phyloP scores from a whole-genome alignment of 108 stramenopile genomes.

The Cyclotella atomus region DNA sequence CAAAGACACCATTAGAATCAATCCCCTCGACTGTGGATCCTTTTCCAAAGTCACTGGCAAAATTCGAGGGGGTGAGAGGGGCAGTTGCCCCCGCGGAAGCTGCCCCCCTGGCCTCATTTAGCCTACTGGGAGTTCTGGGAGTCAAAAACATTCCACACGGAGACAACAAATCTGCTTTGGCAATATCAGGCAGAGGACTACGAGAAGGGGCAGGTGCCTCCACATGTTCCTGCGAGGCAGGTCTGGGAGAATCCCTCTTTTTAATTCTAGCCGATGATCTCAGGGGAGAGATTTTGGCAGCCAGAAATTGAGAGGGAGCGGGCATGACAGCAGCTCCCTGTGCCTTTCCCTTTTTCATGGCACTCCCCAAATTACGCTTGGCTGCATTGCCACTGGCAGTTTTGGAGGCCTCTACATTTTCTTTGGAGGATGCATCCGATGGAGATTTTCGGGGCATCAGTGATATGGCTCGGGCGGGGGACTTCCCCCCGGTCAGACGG shows the following conservation, averaged over 20 bases:
- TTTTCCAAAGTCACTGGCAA: slow-evolving; percentile 84
- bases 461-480: slow-evolving; percentile 12
- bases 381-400: slow-evolving; percentile 6
- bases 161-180: slow-evolving; percentile 24
- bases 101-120: neutral
- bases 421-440: slow-evolving; percentile 6
- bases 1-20: slow-evolving; percentile 67
- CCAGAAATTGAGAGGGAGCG: slow-evolving; percentile 40
- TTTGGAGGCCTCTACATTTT: neutral
- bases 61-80: slow-evolving; percentile 76
- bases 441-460: slow-evolving; percentile 22
- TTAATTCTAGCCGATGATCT: slow-evolving; percentile 27
- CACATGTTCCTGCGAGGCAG: neutral
- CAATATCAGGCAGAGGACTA: slow-evolving; percentile 11
- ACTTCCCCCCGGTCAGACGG: slow-evolving; percentile 4
- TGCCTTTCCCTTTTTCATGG: slow-evolving; percentile 17
- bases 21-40: slow-evolving; percentile 31
- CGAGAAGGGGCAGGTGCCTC: neutral
- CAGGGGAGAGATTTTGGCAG: slow-evolving; percentile 49
- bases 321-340: slow-evolving; percentile 11
- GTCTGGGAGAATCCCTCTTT: slow-evolving; percentile 13
- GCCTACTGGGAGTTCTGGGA: slow-evolving; percentile 21
- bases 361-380: slow-evolving; percentile 30
- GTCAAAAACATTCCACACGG: slow-evolving; percentile 45
- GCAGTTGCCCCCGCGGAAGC: neutral